Percentiles rank a stretch among this genome's conserved stretches.
phyloP scores from a whole-genome alignment of 352 stramenopile species.

The Globisporangium ultimum region DNA sequence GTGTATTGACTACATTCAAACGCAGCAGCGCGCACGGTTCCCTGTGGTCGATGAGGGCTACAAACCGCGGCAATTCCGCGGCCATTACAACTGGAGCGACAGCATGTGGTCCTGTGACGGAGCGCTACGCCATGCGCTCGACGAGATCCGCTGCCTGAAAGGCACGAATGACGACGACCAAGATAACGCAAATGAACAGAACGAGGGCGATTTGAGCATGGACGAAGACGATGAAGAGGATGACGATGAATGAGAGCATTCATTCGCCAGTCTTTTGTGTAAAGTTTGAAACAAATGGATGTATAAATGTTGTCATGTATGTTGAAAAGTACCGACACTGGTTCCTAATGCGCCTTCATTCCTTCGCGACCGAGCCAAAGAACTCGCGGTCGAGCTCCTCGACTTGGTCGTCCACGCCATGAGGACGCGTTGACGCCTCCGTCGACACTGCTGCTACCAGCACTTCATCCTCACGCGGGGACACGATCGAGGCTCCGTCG shows the following conservation, averaged over 20 bases:
- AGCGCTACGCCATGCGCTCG: constrained; percentile 6
- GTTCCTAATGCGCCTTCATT: background rate
- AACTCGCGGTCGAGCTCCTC: constrained; percentile 8
- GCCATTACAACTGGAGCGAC: constrained; percentile 17
- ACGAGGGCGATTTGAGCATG: background rate
- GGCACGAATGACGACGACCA: constrained; percentile 1
- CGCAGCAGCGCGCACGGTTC: constrained; percentile 18
- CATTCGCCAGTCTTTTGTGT: background rate
- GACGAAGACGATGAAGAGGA: background rate
- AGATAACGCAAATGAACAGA: background rate
- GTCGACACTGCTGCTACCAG: constrained; percentile 8
- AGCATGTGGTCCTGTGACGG: constrained; percentile 30
- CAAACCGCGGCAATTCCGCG: background rate
- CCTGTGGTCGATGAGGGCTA: constrained; percentile 3
- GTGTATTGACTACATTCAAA: constrained; percentile 25
- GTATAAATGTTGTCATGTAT: constrained; percentile 1
- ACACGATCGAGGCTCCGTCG: constrained; percentile 17
- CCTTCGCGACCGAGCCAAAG: constrained; percentile 1
- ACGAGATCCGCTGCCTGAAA: constrained; percentile 16
- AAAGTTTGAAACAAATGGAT: constrained; percentile 1
- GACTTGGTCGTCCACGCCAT: constrained; percentile 6
- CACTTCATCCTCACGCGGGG: constrained; percentile 45
- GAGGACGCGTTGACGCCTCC: background rate
- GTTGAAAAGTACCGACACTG: background rate
- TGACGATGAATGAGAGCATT: background rate